These are phyloP conservation scores for Prunus kanzakura DNA, from an alignment of 306 rosid genomes.

Conservation along the genomic window DNA sequence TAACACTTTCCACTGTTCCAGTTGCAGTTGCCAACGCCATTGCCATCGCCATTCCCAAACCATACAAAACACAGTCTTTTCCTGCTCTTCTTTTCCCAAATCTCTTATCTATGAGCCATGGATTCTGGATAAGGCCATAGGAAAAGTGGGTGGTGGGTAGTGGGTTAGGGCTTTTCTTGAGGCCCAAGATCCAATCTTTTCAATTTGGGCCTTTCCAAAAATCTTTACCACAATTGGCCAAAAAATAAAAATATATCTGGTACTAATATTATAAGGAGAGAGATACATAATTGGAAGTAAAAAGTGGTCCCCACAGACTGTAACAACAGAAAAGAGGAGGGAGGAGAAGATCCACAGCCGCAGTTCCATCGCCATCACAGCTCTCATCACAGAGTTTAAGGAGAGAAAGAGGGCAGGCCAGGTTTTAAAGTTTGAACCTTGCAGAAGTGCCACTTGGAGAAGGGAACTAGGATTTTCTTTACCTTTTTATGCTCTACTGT, in stretches of 20 bases:
- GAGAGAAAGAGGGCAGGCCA: neutral
- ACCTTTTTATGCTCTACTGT: neutral
- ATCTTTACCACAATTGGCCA: neutral
- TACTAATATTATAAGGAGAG: neutral
- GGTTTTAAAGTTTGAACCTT: neutral
- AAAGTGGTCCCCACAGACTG: slow-evolving; percentile 3
- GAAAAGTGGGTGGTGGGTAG: neutral
- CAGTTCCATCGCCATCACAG: slow-evolving; percentile 4
- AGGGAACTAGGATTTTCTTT: neutral
- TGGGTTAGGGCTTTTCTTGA: neutral
- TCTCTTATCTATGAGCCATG: slow-evolving; percentile 6
- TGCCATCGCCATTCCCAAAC: slow-evolving; percentile 12
- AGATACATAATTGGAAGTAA: neutral
- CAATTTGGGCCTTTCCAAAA: neutral
- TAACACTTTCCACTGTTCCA: slow-evolving; percentile 10
- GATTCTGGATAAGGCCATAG: neutral
- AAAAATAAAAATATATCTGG: neutral
- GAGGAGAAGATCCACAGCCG: slow-evolving; percentile 8
- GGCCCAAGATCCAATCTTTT: neutral
- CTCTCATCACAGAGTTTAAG: neutral
- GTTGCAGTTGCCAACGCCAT: slow-evolving; percentile 20
- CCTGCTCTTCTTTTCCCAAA: neutral
- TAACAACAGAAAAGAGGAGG: neutral
- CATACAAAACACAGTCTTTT: neutral
- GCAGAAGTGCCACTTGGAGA: neutral